Conservation (phyloP, 139 green algal genomes). For the Limnomonas spitsbergensis region DNA sequence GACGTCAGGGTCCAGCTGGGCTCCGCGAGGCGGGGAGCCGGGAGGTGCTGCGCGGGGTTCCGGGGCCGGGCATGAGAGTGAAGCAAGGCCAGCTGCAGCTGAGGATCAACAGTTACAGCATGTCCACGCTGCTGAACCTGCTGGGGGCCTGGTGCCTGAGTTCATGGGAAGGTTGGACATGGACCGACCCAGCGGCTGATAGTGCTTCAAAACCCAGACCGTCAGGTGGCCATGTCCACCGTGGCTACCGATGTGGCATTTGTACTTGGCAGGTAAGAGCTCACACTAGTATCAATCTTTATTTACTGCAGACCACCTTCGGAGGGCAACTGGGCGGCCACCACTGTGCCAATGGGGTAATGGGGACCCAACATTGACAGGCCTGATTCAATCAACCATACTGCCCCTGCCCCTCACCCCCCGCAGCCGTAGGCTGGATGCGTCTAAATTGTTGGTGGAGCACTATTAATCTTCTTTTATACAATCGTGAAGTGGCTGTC, state of each 20-base stretch:
- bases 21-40: conserved; percentile 23
- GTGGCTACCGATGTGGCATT: conserved; percentile 95
- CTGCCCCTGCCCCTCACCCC: no score
- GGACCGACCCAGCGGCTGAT: conserved; percentile 71
- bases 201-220: conserved; percentile 98
- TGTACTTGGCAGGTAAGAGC: conserved; percentile 65
- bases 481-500: no score
- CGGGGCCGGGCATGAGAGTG: conserved; percentile 36
- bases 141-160: conserved; percentile 75
- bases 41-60: conserved; percentile 42
- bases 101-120: conserved; percentile 84
- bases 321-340: no score
- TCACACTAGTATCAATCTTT: no score
- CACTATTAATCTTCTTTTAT: no score
- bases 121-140: conserved; percentile 76
- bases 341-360: no score
- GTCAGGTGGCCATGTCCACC: conserved; percentile 69
- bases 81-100: conserved; percentile 76
- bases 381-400: no score
- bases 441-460: no score
- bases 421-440: no score
- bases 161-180: conserved; percentile 51
- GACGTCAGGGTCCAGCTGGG: conserved; percentile 31
- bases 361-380: no score
- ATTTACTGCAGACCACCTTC: no score